Evolutionary conservation across 768 basidiomycete species (phyloP), one percentile per base, ranked within the genome.

Genomic region (Rhodotorula sphaerocarpa): DNA sequence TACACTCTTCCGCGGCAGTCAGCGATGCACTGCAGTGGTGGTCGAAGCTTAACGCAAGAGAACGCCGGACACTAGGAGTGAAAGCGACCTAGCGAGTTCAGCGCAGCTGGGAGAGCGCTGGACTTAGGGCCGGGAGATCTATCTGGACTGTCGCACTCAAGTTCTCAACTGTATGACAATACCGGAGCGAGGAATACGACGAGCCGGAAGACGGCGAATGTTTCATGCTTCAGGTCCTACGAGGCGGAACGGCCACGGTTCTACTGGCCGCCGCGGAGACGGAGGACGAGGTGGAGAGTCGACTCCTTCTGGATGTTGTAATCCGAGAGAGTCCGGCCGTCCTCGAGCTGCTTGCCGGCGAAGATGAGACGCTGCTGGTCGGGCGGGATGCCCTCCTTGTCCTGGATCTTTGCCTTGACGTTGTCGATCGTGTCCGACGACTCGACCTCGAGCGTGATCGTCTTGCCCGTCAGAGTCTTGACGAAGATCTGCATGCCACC

Each of bases 401-500:
- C 89, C 74, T 90, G 88, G 42, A 90, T 90, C 82, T 90, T 91
- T 50, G 86, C 84, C 80, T 91, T 91, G 90, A 91, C 51, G 41
- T 64, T 64, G 52, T 91, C 90, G 70, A 93, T 91, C 11, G 90
- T 90, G 74, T 91, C 88, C 0, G 86, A 88, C 0, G 88, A 90
- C 75, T 91, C 89, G 50, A 92, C 90, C 73, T 93, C 90, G 21
- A 91, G 75, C 0, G 89, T 91, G 70, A 92, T 92, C n/a, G 86
- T 87, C 80, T 86, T 86, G 51, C 85, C 85, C 11, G 85, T 86
- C 7, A 86, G 76, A 69, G 67, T 71, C 68, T 90, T 90, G 36
- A 88, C 86, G 61, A 89, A 89, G 59, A 89, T 88, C 70, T 90
- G 88, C 88, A 97, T 90, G 55, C 93, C 93, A 64, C 93, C 91